These are phyloP conservation scores for Trichomonas gallinae DNA, from an alignment of 208 protist species.

Conservation along the genomic window DNA sequence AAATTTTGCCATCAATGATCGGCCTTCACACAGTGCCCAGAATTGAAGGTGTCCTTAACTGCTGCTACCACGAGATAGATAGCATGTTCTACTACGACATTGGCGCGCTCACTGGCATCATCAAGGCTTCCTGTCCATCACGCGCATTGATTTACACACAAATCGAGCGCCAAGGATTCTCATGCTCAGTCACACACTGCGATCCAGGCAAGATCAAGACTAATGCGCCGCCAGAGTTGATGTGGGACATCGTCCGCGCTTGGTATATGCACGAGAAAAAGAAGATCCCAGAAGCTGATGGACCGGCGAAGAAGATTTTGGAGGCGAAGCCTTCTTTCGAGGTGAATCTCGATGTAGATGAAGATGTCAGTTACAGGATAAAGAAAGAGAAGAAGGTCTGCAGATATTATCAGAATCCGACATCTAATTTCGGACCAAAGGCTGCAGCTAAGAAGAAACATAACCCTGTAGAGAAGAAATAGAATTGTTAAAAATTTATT, in stretches of 20 bases:
- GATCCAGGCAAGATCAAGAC: constrained; percentile 65
- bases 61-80: constrained; percentile 13
- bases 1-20: background rate
- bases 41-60: background rate
- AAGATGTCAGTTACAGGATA: background rate
- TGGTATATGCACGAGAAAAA: constrained; percentile 34
- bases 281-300: background rate
- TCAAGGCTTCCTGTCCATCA: background rate
- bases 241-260: constrained; percentile 61
- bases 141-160: background rate
- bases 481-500: too few relatives aligned
- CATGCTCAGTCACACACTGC: constrained; percentile 69
- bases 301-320: background rate
- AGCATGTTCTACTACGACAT: background rate
- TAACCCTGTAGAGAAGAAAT: background rate
- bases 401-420: background rate
- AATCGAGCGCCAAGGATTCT: constrained; percentile 48
- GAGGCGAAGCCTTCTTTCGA: background rate
- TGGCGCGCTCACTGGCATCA: background rate
- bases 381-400: background rate
- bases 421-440: background rate
- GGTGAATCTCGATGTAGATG: background rate
- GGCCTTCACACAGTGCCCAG: background rate
- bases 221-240: constrained; percentile 59
- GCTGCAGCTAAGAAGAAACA: background rate